Evolutionary conservation across 441 rosid genomes (phyloP).

Genomic region (Croton setiger): DNA sequence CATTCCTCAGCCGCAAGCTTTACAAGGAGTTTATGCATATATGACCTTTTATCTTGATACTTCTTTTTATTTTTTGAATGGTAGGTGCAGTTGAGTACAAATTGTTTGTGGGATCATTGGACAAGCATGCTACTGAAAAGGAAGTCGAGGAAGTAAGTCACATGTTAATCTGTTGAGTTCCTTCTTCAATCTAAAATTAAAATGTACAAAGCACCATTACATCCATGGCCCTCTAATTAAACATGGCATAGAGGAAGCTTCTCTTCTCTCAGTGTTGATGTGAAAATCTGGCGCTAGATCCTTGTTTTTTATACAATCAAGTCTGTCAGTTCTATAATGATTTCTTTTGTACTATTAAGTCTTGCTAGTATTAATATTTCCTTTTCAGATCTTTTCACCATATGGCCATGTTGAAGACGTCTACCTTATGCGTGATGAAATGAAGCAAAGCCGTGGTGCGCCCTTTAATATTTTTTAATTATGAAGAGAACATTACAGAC

Average conservation of each 20-base stretch:
- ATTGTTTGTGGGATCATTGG: conserved; percentile 94
- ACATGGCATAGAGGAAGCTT: background rate
- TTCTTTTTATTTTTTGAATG: conserved; percentile 19
- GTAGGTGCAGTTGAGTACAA: conserved; percentile 92
- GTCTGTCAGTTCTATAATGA: conserved; percentile 6
- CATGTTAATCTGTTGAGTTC: conserved; percentile 6
- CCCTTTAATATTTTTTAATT: conserved; percentile 19
- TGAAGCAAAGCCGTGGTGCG: conserved; percentile 96
- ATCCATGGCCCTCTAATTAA: background rate
- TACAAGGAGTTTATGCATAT: background rate
- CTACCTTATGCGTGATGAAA: conserved; percentile 98
- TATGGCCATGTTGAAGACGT: conserved; percentile 98
- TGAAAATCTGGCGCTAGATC: background rate
- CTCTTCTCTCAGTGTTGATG: conserved; percentile 4
- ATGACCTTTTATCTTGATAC: conserved; percentile 11
- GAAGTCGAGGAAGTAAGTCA: conserved; percentile 92
- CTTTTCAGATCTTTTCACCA: conserved; percentile 71
- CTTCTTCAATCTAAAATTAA: conserved; percentile 12
- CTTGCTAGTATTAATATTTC: conserved; percentile 16
- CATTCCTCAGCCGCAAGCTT: background rate
- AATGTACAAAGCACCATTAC: background rate
- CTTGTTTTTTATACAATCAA: background rate
- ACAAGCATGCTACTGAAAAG: conserved; percentile 90
- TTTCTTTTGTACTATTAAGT: background rate
- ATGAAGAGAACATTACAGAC: conserved; percentile 13